Evolutionary conservation across 345 rosid species (phyloP).

Genomic region (Heritiera fomes): DNA sequence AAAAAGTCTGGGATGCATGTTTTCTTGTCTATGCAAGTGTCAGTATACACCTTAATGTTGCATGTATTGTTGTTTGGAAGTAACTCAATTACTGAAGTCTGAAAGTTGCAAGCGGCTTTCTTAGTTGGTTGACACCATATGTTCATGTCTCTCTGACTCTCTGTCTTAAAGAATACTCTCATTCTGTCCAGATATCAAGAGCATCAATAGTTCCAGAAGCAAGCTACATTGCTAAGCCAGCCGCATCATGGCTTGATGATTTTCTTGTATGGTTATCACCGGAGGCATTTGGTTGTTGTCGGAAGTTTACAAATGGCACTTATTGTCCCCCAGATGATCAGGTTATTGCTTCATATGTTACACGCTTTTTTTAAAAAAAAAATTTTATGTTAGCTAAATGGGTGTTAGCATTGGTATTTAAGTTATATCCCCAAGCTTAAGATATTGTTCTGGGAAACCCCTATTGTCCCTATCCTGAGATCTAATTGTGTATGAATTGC

Average conservation of each 20-base stretch:
- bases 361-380: neutral
- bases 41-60: neutral
- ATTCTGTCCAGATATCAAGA: constrained; percentile 68
- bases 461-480: neutral
- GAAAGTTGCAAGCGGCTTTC: constrained; percentile 20
- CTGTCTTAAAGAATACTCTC: neutral
- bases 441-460: neutral
- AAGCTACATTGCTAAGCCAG: constrained; percentile 61
- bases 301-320: constrained; percentile 83
- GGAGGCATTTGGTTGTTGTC: constrained; percentile 95
- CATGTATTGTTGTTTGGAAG: constrained; percentile 51
- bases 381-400: neutral
- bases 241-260: constrained; percentile 35
- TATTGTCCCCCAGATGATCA: constrained; percentile 97
- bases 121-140: constrained; percentile 43
- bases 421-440: neutral
- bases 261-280: constrained; percentile 97
- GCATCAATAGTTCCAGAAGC: constrained; percentile 72
- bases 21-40: neutral
- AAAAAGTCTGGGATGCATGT: neutral
- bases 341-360: constrained; percentile 44
- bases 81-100: neutral
- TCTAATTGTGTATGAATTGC: neutral
- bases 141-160: neutral
- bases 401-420: neutral